Base-by-base conservation (phyloP, 192 early-diverging fungal species). In the Coemansia sp. region DNA sequence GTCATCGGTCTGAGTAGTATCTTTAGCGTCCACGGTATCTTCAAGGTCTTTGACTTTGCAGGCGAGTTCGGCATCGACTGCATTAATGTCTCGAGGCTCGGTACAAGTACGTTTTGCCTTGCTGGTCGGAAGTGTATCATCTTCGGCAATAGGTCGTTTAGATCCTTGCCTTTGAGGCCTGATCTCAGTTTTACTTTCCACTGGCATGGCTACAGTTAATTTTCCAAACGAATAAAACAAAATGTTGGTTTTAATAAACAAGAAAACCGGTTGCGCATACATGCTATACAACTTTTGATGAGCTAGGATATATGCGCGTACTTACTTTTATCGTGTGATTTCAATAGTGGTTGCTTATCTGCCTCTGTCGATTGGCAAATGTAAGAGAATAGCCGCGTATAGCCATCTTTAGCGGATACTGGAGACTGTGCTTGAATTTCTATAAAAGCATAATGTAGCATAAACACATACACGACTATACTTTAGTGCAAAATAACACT, bases 321-420 rank as follows among this genome's bases (percentile, higher is more conserved):
- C 14, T 68, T 68, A 65, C 72, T 62, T 61, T 62, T 55, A 11
- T 23, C 15, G 23, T 45, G 1, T 4, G 58, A 4, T 38, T 0
- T 7, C 22, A 8, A 10, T 19, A 1, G 24, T 2, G 0, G 12
- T 25, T 19, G 15, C 37, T 2, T 9, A 1, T 37, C 62, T 3
- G 47, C 15, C 24, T 49, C 37, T 6, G 29, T n/a, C 15, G 70
- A 72, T 43, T 48, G 53, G 15, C 64, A 61, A 14, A 78, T 73
- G 47, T 69, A 78, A 10, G 66, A 58, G 1, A 65, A 47, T 8
- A 78, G 60, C 48, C 50, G 58, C 22, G 22, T 17, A 55, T 79
- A 70, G 43, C 56, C 48, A 9, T 48, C 53, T 8, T 66, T 55
- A 41, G 24, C 51, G 37, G 66, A 21, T 15, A 27, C 43, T 17